Base-by-base conservation (phyloP, 2,329 filamentous ascomycete genomes). In the Aphanoascus verrucosus region DNA sequence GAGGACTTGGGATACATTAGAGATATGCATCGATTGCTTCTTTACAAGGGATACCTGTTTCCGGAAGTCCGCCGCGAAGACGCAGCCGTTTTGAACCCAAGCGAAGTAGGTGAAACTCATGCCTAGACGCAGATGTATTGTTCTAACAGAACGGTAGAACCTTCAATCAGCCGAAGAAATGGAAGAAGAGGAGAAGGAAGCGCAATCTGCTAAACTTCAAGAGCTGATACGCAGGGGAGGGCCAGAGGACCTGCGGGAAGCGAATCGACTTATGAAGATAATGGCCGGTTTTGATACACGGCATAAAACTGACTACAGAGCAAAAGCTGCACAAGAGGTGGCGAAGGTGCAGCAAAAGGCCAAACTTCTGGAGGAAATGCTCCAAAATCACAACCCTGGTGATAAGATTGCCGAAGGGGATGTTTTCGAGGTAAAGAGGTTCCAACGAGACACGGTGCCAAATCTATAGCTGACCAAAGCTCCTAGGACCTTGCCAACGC, bases 211-310 rank as follows among this genome's bases (percentile, higher is more conserved):
- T n/a, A 98, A 98, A 71, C 78, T 98, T 15, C 93, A 98, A 67
- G 93, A 98, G 71, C 77, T 98, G 51, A 97, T 98, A 65, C 84
- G 93, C 56, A 79, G 93, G 60, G 93, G 93, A 52, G 84, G 87
- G 3, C 93, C 93, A 23, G 86, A 94, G 59, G 93, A 98, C 68
- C 74, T 98, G 55, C 91, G 96, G 68, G 93, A 98, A 74, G 93
- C 93, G 52, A 98, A 97, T 67, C 84, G 88, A 62, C 77, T 98
- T 51, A 98, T 98, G 93, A 98, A 98, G 72, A 80, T 98, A 60
- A 97, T 98, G 93, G 93, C 93, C 51, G 93, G 93, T 58, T 98
- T 87, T 69, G 93, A 98, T 68, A 96, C 88, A 55, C 79, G 90
- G 61, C 86, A 88, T 67, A 97, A 97, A 74, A 96, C 93, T 1